These are phyloP conservation scores for Elongisporangium anandrum DNA, from an alignment of 352 stramenopile genomes.

Conservation along the genomic window DNA sequence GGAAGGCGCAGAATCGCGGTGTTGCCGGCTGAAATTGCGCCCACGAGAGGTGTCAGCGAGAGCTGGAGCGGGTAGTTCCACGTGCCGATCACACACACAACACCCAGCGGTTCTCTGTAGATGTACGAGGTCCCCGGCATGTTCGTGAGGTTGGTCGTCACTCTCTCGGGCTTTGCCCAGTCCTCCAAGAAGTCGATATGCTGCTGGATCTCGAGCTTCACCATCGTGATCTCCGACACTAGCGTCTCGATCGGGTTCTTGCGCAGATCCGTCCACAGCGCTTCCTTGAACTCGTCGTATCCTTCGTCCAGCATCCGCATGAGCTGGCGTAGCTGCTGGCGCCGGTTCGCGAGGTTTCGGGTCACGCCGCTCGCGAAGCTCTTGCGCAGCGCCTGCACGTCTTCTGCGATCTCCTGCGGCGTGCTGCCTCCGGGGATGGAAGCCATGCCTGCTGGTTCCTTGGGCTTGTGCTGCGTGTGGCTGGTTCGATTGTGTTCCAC, in stretches of 20 bases:
- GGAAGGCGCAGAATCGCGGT: conserved; percentile 88
- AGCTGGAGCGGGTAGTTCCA: conserved; percentile 91
- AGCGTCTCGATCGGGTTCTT: conserved; percentile 60
- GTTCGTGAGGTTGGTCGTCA: conserved; percentile 49
- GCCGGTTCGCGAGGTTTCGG: conserved; percentile 32
- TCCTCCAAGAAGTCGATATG: conserved; percentile 56
- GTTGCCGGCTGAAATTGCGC: conserved; percentile 89
- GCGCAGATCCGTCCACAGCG: conserved; percentile 58
- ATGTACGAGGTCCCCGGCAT: conserved; percentile 51
- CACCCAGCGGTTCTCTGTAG: conserved; percentile 65
- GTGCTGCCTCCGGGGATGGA: not conserved
- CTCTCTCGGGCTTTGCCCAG: conserved; percentile 47
- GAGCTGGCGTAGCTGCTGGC: conserved; percentile 44
- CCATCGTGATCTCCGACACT: conserved; percentile 40
- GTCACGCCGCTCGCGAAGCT: conserved; percentile 47
- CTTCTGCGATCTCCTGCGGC: conserved; percentile 26
- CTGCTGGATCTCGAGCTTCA: conserved; percentile 63
- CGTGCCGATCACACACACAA: conserved; percentile 82
- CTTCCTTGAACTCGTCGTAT: conserved; percentile 34
- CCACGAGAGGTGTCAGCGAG: conserved; percentile 65
- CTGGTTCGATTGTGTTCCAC: too few relatives aligned
- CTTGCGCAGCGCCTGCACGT: conserved; percentile 44
- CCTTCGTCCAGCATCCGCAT: conserved; percentile 42
- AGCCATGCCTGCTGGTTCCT: too few relatives aligned
- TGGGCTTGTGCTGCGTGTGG: too few relatives aligned